Evolutionary conservation across 371 early-diverging fungal genomes (phyloP).

Genomic region (Capillidium rhysosporum): DNA sequence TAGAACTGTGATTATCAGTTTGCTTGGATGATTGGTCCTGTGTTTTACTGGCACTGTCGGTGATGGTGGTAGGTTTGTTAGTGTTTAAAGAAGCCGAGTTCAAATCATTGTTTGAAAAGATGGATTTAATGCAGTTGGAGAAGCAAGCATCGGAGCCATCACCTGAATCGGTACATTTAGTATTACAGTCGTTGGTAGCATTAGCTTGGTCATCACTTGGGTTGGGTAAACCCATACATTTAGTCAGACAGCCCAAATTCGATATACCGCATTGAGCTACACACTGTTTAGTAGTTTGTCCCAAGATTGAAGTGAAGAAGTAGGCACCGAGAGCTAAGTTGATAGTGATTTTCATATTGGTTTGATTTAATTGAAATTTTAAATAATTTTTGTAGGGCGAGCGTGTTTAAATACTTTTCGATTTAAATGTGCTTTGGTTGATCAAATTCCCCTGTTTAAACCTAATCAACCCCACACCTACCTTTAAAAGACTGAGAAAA

Average conservation of each 20-base stretch:
- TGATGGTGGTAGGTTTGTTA: not conserved
- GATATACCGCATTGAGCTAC: not conserved
- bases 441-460: too few relatives aligned
- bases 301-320: too few relatives aligned
- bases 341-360: too few relatives aligned
- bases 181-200: not conserved
- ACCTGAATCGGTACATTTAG: not conserved
- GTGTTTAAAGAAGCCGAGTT: not conserved
- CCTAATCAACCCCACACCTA: too few relatives aligned
- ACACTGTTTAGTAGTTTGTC: not conserved
- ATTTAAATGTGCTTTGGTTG: too few relatives aligned
- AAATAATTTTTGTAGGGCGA: too few relatives aligned
- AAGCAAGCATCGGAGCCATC: not conserved
- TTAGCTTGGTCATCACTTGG: constrained; percentile 2
- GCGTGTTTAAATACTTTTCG: too few relatives aligned
- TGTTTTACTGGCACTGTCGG: not conserved
- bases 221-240: not conserved
- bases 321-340: too few relatives aligned
- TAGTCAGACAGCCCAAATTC: not conserved
- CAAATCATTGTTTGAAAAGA: not conserved
- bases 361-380: too few relatives aligned
- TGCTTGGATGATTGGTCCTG: not conserved
- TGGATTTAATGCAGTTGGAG: not conserved
- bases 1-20: too few relatives aligned
- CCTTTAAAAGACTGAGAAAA: too few relatives aligned